Base-by-base conservation (phyloP, 2,329 filamentous ascomycete genomes). In the Exophiala dermatitidis region DNA sequence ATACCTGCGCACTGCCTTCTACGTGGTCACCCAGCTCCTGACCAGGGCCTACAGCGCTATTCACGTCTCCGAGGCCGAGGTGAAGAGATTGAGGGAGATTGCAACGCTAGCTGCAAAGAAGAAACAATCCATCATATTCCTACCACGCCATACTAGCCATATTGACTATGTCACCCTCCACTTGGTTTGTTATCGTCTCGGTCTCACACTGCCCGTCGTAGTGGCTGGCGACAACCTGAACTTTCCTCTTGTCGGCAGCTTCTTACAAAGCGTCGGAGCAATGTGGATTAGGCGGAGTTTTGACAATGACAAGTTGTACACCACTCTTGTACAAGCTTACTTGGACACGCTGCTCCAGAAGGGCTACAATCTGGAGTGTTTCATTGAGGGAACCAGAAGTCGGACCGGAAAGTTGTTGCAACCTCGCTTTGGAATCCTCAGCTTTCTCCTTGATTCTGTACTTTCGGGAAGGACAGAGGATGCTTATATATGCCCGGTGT, bases 191-290 rank as follows among this genome's bases (percentile, higher is more conserved):
- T 98, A 96, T 69, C 83, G 93, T 1, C 74, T 98, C 3, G 93
- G 93, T 1, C 79, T 98, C 12, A 88, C 85, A 0, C 73, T 98
- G 1, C 93, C 93, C 0, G 88, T 91, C 1, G 88, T 98, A 1
- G 90, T 98, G 0, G 88, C 93, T 1, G 93, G 93, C 6, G 93
- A 98, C 65, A 98, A 98, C 65, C 74, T 98, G 47, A 98, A 98
- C 66, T 90, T 98, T 60, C 93, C 93, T 0, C 72, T 95, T 1
- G 82, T 98, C 0, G 93, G 93, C 1, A 80, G 80, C 38, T 98
- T 98, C 66, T 72, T 98, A 54, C 93, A 98, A 66, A 87, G 95
- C 72, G 90, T 90, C n/a, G 90, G 79, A 71, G 69, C 53, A 67
- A 67, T 60, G 60, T 58, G 52, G 48, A 97, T 98, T 65, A 81